These are phyloP conservation scores for Fragaria ananassa DNA, from an alignment of 306 rosid species.

Conservation along the genomic window DNA sequence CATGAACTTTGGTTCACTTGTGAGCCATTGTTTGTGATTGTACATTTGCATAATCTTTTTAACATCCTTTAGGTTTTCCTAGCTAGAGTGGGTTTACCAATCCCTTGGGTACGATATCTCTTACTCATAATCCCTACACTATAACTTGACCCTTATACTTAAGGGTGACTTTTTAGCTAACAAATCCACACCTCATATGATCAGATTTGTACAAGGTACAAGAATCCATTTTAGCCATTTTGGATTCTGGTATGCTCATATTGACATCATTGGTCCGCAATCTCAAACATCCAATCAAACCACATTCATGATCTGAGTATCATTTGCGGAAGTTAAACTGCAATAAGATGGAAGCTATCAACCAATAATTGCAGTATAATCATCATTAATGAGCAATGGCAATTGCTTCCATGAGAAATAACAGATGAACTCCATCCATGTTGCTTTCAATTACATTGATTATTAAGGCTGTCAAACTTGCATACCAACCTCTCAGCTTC, in stretches of 20 bases:
- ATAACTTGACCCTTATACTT: too few species aligned
- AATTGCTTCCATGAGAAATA: conserved; percentile 35
- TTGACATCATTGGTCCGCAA: not conserved
- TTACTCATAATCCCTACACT: too few species aligned
- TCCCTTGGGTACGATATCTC: too few species aligned
- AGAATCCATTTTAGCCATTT: not conserved
- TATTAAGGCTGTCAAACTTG: conserved; percentile 53
- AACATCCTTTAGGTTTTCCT: too few species aligned
- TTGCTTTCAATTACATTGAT: conserved; percentile 58
- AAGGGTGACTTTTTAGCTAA: too few species aligned
- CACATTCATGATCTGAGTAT: not conserved
- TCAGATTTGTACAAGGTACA: not conserved
- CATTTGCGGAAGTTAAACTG: not conserved
- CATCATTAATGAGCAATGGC: conserved; percentile 27
- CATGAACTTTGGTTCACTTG: too few species aligned
- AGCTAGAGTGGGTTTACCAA: too few species aligned
- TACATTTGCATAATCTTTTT: too few species aligned
- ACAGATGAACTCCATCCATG: conserved; percentile 37
- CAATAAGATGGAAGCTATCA: not conserved
- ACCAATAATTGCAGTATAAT: conserved; percentile 23
- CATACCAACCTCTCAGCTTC: conserved; percentile 46
- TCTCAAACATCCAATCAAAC: too few species aligned
- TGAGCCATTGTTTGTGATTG: too few species aligned
- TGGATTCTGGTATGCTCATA: not conserved
- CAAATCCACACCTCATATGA: not conserved